Conservation (phyloP, 768 basidiomycete species). For the Naematelia encephala region DNA sequence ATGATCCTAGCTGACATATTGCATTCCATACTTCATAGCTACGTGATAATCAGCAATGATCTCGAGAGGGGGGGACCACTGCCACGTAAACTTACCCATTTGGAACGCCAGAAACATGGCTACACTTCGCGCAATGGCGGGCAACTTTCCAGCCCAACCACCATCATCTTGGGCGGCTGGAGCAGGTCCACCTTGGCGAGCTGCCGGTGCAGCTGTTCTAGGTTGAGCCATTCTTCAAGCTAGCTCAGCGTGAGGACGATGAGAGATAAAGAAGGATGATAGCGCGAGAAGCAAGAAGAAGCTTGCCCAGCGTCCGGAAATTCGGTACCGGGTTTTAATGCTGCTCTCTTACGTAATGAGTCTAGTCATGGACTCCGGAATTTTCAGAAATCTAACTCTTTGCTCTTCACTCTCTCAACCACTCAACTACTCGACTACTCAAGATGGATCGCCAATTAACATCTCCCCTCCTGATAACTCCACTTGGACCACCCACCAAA, state of each 20-base stretch:
- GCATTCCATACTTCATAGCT: constrained; percentile 43
- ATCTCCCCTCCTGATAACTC: constrained; percentile 31
- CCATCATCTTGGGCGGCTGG: constrained; percentile 12
- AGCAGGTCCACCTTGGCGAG: constrained; percentile 9
- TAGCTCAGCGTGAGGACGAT: too few species aligned
- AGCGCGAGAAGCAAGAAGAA: too few species aligned
- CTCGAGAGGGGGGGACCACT: constrained; percentile 3
- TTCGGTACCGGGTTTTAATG: too few species aligned
- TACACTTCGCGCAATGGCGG: constrained; percentile 15
- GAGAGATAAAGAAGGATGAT: too few species aligned
- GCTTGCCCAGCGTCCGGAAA: too few species aligned
- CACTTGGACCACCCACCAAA: constrained; percentile 20
- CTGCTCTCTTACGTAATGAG: too few species aligned
- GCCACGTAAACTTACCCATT: constrained; percentile 29
- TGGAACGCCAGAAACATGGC: constrained; percentile 37
- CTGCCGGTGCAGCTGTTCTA: constrained; percentile 11
- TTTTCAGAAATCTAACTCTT: too few species aligned
- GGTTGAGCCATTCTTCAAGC: constrained; percentile 6
- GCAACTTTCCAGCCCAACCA: constrained; percentile 12
- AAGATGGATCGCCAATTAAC: constrained; percentile 40
- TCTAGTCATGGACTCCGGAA: too few species aligned
- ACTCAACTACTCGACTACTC: too few species aligned
- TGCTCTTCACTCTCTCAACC: too few species aligned
- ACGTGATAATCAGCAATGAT: neutral
- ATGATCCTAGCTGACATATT: constrained; percentile 40